Evolutionary conservation across 495 filamentous ascomycete species (phyloP), one percentile per base, ranked within the genome.

Genomic region (Staphylotrichum tortipilum): DNA sequence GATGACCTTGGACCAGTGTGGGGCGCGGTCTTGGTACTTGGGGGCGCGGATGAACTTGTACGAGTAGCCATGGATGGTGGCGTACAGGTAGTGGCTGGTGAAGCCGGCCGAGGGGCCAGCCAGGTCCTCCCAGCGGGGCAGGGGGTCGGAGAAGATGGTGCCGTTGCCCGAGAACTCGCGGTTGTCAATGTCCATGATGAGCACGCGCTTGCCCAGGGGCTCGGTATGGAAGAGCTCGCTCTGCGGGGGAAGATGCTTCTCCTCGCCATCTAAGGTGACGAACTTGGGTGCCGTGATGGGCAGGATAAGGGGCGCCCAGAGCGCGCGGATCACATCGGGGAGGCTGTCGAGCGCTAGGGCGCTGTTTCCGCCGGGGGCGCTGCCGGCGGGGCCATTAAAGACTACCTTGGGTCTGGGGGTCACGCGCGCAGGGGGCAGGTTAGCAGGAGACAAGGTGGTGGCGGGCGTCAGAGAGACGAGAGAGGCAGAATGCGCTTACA

Each of bases 31-130:
- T 8, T 28, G n/a, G 52, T 61, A 65, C 23, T 54, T 36, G 9
- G 60, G 62, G 8, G 65, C 58, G 12, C 63, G 65, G 46, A 76
- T 59, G 33, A 77, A 70, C 50, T 74, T 68, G 66, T 78, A 78
- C 47, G 74, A 68, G 65, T 78, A 77, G 49, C 72, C 72, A 57
- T 78, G 75, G 37, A 78, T 72, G 43, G 52, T 62, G 33, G 75
- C 71, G 40, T 68, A 73, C 29, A 72, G 49, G 47, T 67, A 72
- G 57, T 73, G 70, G 35, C 58, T 63, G 3, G 72, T 56, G 48
- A 69, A 64, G 36, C 69, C 70, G 6, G 60, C 56, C 7, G 69
- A 65, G 1, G 54, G 52, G 3, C 47, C 38, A 3, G 29, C 50
- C 4, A 60, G 47, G 21, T 53, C 47, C 11, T 59, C 49, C 45